A percentile compares a stretch with the other conserved stretches of the same genome.
Evolutionary conservation across 805 yeast genomes (phyloP).

Genomic region (Kluyveromyces lactis): DNA sequence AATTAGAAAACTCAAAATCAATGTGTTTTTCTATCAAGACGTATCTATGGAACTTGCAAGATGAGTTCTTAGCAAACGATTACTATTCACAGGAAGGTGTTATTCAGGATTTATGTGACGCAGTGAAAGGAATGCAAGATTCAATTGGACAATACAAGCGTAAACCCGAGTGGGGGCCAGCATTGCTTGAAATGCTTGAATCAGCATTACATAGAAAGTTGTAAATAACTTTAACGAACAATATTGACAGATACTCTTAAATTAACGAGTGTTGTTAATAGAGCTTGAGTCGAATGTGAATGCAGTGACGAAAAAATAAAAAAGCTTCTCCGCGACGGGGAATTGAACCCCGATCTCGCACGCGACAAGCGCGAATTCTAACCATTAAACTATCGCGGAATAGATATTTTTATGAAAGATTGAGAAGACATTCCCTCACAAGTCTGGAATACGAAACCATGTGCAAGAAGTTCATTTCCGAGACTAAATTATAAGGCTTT

Average conservation of each 20-base stretch:
- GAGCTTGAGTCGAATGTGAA: too few relatives aligned
- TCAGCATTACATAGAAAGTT: slow-evolving; percentile 1
- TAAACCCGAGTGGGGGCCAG: slow-evolving; percentile 61
- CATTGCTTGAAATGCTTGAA: slow-evolving; percentile 31
- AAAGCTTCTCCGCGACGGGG: slow-evolving; percentile 21
- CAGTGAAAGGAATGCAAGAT: slow-evolving; percentile 55
- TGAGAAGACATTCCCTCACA: too few relatives aligned
- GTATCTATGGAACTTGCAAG: slow-evolving; percentile 29
- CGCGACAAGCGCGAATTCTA: slow-evolving; percentile 23
- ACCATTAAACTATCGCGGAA: slow-evolving; percentile 22
- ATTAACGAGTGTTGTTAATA: too few relatives aligned
- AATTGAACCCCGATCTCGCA: slow-evolving; percentile 22
- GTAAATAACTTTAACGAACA: not conserved
- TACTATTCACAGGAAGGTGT: slow-evolving; percentile 38
- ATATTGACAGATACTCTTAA: too few relatives aligned
- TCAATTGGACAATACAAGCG: slow-evolving; percentile 55
- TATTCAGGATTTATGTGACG: slow-evolving; percentile 48
- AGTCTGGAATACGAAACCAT: too few relatives aligned
- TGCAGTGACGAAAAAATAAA: too few relatives aligned
- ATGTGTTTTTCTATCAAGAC: slow-evolving; percentile 45
- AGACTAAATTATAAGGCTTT: too few relatives aligned
- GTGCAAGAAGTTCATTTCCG: too few relatives aligned
- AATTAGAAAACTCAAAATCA: slow-evolving; percentile 34
- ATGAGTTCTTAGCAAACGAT: slow-evolving; percentile 33
- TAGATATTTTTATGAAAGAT: not conserved